Evolutionary conservation across 176 grass and related monocot species (phyloP).

Genomic region (Paspalum vaginatum): DNA sequence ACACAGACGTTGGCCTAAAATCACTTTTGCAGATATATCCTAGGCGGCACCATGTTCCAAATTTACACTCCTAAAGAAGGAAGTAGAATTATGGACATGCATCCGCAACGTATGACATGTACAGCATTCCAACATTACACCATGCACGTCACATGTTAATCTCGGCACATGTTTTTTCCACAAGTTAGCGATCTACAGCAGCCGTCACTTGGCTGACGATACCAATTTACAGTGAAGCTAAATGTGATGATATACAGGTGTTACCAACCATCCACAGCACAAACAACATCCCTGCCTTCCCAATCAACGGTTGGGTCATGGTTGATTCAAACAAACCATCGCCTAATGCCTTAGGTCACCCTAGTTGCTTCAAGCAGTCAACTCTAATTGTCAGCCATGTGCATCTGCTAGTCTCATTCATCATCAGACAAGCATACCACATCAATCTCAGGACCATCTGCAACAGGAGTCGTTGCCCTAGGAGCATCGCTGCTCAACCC

Average conservation of each 20-base stretch:
- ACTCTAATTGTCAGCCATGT: slow-evolving; percentile 5
- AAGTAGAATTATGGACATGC: too few species aligned
- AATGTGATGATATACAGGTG: neutral
- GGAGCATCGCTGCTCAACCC: slow-evolving; percentile 24
- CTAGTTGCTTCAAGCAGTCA: neutral
- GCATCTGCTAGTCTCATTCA: slow-evolving; percentile 26
- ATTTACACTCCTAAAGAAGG: too few species aligned
- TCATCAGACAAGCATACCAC: slow-evolving; percentile 58
- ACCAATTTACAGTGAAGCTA: neutral
- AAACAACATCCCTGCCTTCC: neutral
- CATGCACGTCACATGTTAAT: neutral
- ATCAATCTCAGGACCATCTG: neutral
- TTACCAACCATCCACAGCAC: neutral
- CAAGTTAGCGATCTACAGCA: slow-evolving; percentile 6
- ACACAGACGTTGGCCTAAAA: too few species aligned
- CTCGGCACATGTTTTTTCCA: neutral
- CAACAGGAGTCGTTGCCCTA: neutral
- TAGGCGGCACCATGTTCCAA: too few species aligned
- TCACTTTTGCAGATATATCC: too few species aligned
- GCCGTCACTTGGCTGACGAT: neutral
- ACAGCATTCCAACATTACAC: neutral
- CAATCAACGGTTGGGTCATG: neutral
- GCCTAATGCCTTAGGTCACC: neutral
- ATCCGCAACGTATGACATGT: neutral
- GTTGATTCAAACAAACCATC: neutral